Percentiles rank a stretch among this genome's conserved stretches.
These are phyloP conservation scores for Irpex sp. DNA, from an alignment of 1,284 basidiomycete species.

Conservation along the genomic window DNA sequence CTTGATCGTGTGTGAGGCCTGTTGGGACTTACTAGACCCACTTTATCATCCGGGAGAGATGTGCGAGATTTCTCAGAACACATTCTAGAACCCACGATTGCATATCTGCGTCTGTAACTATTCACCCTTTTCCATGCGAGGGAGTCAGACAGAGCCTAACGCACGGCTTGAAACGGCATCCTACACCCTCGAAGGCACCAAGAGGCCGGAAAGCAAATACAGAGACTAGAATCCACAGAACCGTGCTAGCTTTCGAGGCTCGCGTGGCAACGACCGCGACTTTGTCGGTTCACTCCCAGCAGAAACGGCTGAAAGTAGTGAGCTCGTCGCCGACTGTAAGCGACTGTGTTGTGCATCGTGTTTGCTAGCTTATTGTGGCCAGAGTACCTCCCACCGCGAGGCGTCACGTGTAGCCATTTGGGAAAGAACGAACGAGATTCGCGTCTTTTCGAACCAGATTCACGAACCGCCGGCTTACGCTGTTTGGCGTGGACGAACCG, in stretches of 20 bases:
- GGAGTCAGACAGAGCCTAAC: neutral
- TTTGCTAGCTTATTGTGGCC: neutral
- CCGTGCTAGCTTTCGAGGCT: neutral
- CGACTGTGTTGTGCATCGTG: neutral
- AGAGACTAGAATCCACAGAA: neutral
- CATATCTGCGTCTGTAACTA: too few relatives aligned
- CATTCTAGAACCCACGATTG: too few relatives aligned
- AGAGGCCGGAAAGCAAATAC: neutral
- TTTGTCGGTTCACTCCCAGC: neutral
- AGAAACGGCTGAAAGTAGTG: neutral
- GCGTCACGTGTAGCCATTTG: neutral
- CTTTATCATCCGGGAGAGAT: too few relatives aligned
- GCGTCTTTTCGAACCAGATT: neutral
- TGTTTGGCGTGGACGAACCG: neutral
- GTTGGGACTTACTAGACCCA: neutral
- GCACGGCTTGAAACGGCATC: neutral
- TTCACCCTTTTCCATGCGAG: too few relatives aligned
- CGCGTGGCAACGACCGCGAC: neutral
- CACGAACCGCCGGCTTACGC: neutral
- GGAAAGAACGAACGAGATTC: neutral
- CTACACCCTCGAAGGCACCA: neutral
- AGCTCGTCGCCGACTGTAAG: too few relatives aligned
- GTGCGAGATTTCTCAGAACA: too few relatives aligned
- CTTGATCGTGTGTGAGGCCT: neutral
- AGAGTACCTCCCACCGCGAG: neutral